Evolutionary conservation across 1,284 basidiomycete species (phyloP), one percentile per base, ranked within the genome.

Genomic region (Peniophora sp.): DNA sequence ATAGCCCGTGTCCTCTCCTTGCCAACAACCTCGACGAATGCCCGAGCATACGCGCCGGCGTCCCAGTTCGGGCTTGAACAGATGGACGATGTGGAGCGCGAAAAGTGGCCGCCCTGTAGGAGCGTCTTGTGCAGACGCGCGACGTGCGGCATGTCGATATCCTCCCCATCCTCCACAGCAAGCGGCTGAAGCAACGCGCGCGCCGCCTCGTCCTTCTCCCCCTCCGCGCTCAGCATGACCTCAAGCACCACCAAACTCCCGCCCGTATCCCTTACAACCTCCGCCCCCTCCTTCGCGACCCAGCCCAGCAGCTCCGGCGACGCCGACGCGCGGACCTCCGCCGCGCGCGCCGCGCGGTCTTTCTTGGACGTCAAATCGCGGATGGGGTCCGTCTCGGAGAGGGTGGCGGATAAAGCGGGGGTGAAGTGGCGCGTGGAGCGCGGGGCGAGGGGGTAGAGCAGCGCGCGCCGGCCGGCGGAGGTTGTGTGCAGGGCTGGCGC

Each of bases 81-180:
- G 41, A 93, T 70, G 1, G 73, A 56, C 43, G 76, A 75, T 2
- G 79, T 76, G 0, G 74, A 64, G 42, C 81, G 82, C 52, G 81
- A 84, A 67, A 83, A 94, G 64, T 93, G 91, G 0, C 92, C 92
- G n/a, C 92, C 92, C 60, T 92, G 88, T 0, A 95, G 74, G 11
- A 94, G 78, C 0, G 81, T 83, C 66, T 95, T 94, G 75, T 91
- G 92, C 49, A 92, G 64, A 42, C 92, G 76, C 1, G 88, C 85
- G 2, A 83, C 79, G 63, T 91, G 88, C 0, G 90, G 79, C 14
- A 92, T 75, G 60, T 92, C 84, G 53, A 93, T 83, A 11, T 70
- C 53, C 6, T 79, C 75, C 0, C 82, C 78, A 61, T 87, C 85
- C 10, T 79, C 69, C 1, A 66, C 60, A 1, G 73, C 62, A 18